Evolutionary conservation across 106 monocot species (phyloP), one percentile per base, ranked within the genome.

Genomic region (Dendrobium nobile): DNA sequence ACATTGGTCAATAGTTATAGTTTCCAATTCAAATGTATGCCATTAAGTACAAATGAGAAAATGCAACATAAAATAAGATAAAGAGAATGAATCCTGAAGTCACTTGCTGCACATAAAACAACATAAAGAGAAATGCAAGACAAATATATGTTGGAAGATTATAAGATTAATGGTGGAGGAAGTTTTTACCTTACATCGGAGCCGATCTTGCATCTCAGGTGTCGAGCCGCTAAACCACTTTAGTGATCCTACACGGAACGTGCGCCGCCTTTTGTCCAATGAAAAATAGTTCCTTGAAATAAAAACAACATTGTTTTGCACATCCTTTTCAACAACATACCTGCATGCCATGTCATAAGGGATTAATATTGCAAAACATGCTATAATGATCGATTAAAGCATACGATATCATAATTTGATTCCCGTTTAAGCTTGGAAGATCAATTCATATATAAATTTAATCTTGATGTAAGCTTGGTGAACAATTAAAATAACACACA

Each of bases 261-360:
- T 83, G 2, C 95, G 84, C 78, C 95, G 87, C 67, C 82, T 87
- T 86, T 98, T 98, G 70, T 98, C 98, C 74, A 91, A 41, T 22
- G 98, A 98, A 82, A 87, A 98, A 79, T 98, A 98, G 76, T 95
- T 91, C 77, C 98, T 90, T n/a, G 98, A 95, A 45, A 93, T 91
- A 81, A 95, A 98, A 80, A 98, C 84, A 44, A 95, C 98, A 82
- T 98, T 98, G 73, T 98, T 92, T 43, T 90, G 84, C 54, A 88
- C 89, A 88, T 95, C 95, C 84, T 98, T 98, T 80, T 90, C 92
- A 65, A 98, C 95, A 85, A 98, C 98, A 87, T 92, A 98, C 97
- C 97, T 98, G 80, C 59, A 89, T 13, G 64, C 26, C 7, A 24
- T 26, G 24, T 24, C 64, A 65, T 9, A 65, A 1, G 64, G 22